phyloP scores from a whole-genome alignment of 257 asterid species.

The Dorcoceras hygrometricum region DNA sequence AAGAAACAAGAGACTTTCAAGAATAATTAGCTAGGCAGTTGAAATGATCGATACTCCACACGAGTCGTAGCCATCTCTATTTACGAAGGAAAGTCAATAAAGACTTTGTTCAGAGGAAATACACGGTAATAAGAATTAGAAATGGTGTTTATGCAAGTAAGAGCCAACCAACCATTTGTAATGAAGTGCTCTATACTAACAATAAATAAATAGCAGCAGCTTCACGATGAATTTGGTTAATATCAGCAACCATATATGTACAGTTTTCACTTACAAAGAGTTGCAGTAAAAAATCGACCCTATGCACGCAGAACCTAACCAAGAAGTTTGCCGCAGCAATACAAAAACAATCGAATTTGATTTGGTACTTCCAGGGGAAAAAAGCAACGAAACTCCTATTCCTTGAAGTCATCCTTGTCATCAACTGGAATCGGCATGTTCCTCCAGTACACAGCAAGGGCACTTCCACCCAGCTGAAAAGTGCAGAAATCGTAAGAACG shows the following conservation, averaged over 20 bases:
- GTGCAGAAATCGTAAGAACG: background rate
- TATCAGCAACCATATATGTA: background rate
- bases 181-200: too few species aligned
- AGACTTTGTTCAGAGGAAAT: too few species aligned
- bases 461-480: conserved; percentile 93
- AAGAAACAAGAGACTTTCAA: too few species aligned
- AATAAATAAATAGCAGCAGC: too few species aligned
- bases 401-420: conserved; percentile 98
- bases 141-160: background rate
- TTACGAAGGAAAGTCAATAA: too few species aligned
- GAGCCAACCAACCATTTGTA: background rate
- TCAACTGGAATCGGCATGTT: conserved; percentile 73
- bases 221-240: too few species aligned
- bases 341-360: background rate
- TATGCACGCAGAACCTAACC: background rate
- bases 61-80: too few species aligned
- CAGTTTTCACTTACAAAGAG: background rate
- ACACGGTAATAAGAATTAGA: background rate
- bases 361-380: background rate
- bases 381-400: conserved; percentile 34
- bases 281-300: background rate
- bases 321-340: background rate
- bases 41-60: too few species aligned
- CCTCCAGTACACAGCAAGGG: conserved; percentile 93
- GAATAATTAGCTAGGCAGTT: too few species aligned